Evolutionary conservation across 2,329 filamentous ascomycete genomes (phyloP).

Genomic region (Orbilia quercus): DNA sequence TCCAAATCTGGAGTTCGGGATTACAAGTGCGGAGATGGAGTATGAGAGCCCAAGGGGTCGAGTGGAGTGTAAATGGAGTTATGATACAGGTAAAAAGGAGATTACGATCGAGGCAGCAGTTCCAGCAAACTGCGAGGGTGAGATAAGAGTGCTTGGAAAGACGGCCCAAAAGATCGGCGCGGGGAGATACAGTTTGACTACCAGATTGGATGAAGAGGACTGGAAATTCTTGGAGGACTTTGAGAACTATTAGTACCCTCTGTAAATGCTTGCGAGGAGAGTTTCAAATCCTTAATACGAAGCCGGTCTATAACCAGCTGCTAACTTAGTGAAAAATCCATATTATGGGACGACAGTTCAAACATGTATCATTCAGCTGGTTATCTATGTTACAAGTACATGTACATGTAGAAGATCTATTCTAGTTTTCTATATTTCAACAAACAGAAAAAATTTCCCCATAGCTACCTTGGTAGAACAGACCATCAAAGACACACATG

Average conservation of each 20-base stretch:
- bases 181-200: slow-evolving; percentile 16
- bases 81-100: slow-evolving; percentile 25
- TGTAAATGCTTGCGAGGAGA: not conserved
- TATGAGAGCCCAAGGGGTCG: slow-evolving; percentile 38
- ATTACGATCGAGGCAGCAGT: slow-evolving; percentile 43
- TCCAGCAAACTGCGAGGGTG: slow-evolving; percentile 40
- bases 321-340: too few relatives aligned
- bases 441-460: too few relatives aligned
- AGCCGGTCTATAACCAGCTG: too few relatives aligned
- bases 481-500: too few relatives aligned
- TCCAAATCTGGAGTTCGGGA: slow-evolving; percentile 41
- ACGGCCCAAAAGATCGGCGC: slow-evolving; percentile 24
- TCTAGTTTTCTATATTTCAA: too few relatives aligned
- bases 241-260: not conserved
- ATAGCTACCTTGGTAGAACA: too few relatives aligned
- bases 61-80: slow-evolving; percentile 47
- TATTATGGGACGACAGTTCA: too few relatives aligned
- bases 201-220: slow-evolving; percentile 23
- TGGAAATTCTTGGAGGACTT: slow-evolving; percentile 38
- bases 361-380: too few relatives aligned
- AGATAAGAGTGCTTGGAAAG: slow-evolving; percentile 30
- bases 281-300: too few relatives aligned
- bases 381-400: too few relatives aligned
- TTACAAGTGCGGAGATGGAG: slow-evolving; percentile 35
- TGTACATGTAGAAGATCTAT: too few relatives aligned